phyloP scores from a whole-genome alignment of 108 stramenopile species.

The Thalassiosira profunda region DNA sequence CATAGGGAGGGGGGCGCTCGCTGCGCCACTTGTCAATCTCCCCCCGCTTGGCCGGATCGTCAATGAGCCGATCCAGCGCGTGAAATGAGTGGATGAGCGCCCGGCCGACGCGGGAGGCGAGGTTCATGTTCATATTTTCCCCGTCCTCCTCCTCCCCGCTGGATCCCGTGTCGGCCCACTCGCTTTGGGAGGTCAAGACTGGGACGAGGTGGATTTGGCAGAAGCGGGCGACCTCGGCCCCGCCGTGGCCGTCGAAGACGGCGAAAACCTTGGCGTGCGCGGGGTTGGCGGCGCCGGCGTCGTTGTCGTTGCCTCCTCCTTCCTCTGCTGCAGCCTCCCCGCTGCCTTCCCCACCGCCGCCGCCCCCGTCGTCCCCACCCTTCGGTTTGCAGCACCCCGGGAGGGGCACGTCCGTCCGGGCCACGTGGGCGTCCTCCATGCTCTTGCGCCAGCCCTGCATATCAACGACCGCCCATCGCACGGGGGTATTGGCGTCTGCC shows the following conservation, averaged over 20 bases:
- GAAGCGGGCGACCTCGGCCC: constrained; percentile 92
- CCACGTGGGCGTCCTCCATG: constrained; percentile 99
- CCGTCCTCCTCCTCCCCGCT: background rate
- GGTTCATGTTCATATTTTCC: background rate
- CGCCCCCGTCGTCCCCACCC: constrained; percentile 8
- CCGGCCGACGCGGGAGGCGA: constrained; percentile 49
- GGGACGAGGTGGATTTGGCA: constrained; percentile 84
- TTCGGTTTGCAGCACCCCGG: background rate
- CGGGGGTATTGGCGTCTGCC: constrained; percentile 39
- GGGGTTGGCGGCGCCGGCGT: background rate
- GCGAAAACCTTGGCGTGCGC: constrained; percentile 81
- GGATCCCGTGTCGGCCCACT: background rate
- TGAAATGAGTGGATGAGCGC: constrained; percentile 78
- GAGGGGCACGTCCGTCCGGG: constrained; percentile 60
- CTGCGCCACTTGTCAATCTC: constrained; percentile 44
- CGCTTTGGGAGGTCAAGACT: constrained; percentile 71
- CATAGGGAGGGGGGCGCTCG: constrained; percentile 43
- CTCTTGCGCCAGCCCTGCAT: constrained; percentile 98
- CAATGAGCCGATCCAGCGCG: constrained; percentile 84
- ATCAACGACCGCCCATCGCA: constrained; percentile 82
- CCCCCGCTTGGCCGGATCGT: constrained; percentile 44
- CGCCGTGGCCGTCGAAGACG: constrained; percentile 96
- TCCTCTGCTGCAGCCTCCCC: background rate
- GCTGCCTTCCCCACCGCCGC: background rate
- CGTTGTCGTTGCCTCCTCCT: constrained; percentile 6